Conservation (phyloP, 768 basidiomycete genomes). For the Fomitopsis pulvina region DNA sequence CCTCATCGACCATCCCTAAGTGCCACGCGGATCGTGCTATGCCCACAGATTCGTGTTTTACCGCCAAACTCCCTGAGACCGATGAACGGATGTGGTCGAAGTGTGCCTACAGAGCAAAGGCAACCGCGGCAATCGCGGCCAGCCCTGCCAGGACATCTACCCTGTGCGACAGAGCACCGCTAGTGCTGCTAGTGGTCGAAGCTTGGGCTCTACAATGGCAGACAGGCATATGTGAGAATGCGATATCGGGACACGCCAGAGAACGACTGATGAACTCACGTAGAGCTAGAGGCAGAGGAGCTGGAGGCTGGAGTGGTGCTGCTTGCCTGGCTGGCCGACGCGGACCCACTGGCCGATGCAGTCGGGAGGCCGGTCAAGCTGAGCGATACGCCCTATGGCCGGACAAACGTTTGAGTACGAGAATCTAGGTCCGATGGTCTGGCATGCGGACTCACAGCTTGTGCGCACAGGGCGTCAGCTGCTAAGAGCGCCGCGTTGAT, state of each 20-base stretch:
- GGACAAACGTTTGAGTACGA: neutral
- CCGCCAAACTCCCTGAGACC: neutral
- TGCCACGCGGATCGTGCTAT: too few species aligned
- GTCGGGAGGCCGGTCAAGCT: slow-evolving; percentile 18
- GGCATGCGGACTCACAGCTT: slow-evolving; percentile 17
- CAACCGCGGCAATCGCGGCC: slow-evolving; percentile 37
- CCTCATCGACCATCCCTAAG: too few species aligned
- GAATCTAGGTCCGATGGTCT: neutral
- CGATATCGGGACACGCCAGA: neutral
- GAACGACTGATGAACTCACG: neutral
- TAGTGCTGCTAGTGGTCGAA: slow-evolving; percentile 5
- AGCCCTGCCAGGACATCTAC: slow-evolving; percentile 33
- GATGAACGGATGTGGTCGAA: neutral
- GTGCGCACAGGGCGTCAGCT: slow-evolving; percentile 17
- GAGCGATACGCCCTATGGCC: slow-evolving; percentile 46
- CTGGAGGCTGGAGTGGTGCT: slow-evolving; percentile 5
- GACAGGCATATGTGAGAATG: neutral
- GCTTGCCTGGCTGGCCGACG: slow-evolving; percentile 9
- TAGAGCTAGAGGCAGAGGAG: neutral
- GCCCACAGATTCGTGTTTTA: too few species aligned
- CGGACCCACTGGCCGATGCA: slow-evolving; percentile 14
- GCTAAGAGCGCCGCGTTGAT: slow-evolving; percentile 15
- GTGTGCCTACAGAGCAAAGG: slow-evolving; percentile 35
- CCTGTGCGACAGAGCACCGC: slow-evolving; percentile 21
- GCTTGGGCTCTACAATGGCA: neutral